Percentiles rank a stretch among this genome's conserved stretches.
phyloP scores from a whole-genome alignment of 768 basidiomycete species.

The Pleurotus sapidus region DNA sequence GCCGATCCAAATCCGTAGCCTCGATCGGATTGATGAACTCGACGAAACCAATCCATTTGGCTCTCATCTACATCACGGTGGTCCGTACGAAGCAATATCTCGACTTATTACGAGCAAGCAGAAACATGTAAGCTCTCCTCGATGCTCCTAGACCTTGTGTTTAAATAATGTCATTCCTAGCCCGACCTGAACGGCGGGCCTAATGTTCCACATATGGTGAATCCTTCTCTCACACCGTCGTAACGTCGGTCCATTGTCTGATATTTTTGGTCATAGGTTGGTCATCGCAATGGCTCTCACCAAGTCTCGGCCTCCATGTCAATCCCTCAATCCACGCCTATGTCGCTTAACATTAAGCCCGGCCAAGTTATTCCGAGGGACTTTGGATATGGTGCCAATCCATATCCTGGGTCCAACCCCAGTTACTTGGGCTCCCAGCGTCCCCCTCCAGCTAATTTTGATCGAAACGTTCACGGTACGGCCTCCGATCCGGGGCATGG shows the following conservation, averaged over 20 bases:
- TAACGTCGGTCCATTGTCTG: background rate
- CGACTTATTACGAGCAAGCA: conserved; percentile 15
- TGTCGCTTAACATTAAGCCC: conserved; percentile 49
- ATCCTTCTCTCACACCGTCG: background rate
- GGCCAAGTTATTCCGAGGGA: conserved; percentile 52
- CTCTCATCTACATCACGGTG: conserved; percentile 58
- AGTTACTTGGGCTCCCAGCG: background rate
- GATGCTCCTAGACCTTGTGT: background rate
- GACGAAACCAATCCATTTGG: conserved; percentile 77
- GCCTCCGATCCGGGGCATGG: background rate
- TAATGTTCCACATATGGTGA: background rate
- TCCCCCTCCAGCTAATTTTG: background rate
- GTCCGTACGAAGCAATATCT: conserved; percentile 68
- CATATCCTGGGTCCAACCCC: background rate
- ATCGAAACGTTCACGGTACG: background rate
- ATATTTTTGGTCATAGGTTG: background rate
- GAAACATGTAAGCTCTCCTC: background rate
- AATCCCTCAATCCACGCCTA: conserved; percentile 8
- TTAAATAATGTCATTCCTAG: background rate
- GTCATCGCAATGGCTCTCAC: background rate
- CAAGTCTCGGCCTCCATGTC: background rate
- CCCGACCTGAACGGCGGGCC: background rate
- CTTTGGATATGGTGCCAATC: background rate
- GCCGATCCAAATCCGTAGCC: conserved; percentile 20
- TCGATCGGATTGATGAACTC: conserved; percentile 76